Conservation (phyloP, 2,329 filamentous ascomycete genomes). For the Onygena corvina region DNA sequence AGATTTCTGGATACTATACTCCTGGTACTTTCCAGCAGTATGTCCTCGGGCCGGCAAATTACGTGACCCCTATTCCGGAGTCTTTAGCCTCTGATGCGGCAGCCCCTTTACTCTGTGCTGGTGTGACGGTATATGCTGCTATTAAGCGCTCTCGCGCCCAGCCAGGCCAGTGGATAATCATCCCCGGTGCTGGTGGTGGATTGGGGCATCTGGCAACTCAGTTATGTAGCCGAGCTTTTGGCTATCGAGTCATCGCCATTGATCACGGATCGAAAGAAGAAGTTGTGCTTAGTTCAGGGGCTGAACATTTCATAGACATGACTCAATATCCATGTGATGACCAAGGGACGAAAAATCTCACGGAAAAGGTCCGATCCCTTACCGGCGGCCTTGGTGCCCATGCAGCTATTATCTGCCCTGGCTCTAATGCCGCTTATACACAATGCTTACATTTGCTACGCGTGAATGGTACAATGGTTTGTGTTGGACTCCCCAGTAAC, state of each 20-base stretch:
- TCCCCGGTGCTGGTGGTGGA: slow-evolving; percentile 50
- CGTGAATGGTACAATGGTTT: slow-evolving; percentile 41
- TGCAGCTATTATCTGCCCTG: slow-evolving; percentile 47
- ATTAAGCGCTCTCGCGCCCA: slow-evolving; percentile 49
- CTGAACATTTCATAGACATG: slow-evolving; percentile 54
- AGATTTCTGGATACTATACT: slow-evolving; percentile 54
- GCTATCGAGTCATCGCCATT: slow-evolving; percentile 52
- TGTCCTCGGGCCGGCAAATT: slow-evolving; percentile 50
- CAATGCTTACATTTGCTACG: slow-evolving; percentile 39
- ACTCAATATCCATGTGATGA: slow-evolving; percentile 39
- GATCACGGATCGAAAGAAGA: slow-evolving; percentile 51
- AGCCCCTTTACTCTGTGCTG: slow-evolving; percentile 56
- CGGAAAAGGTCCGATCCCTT: slow-evolving; percentile 44
- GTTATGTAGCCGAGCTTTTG: slow-evolving; percentile 49
- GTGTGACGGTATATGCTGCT: slow-evolving; percentile 55
- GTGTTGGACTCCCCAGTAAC: slow-evolving; percentile 42
- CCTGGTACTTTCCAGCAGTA: slow-evolving; percentile 66
- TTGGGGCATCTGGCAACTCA: slow-evolving; percentile 55
- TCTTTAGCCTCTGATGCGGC: slow-evolving; percentile 47
- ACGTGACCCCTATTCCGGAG: slow-evolving; percentile 59
- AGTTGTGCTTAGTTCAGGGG: slow-evolving; percentile 48
- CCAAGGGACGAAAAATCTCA: slow-evolving; percentile 36
- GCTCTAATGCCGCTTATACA: slow-evolving; percentile 40
- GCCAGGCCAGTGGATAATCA: slow-evolving; percentile 49
- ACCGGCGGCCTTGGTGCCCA: slow-evolving; percentile 48